phyloP scores from a whole-genome alignment of 129 eudicot species.

The Mikania micrantha region DNA sequence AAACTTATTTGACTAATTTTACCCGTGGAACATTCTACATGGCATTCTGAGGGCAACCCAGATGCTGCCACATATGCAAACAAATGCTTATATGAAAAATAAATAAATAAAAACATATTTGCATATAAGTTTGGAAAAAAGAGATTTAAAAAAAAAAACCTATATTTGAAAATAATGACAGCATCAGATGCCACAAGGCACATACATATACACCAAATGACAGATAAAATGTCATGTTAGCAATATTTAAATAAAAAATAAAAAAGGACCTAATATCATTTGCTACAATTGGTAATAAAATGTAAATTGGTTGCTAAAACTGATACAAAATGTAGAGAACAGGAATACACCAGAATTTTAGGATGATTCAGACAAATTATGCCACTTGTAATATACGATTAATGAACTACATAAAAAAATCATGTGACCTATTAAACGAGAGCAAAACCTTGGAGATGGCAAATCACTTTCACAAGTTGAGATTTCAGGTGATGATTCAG shows the following conservation, averaged over 20 bases:
- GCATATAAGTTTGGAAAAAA: not conserved
- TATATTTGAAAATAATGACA: not conserved
- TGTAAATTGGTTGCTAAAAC: not conserved
- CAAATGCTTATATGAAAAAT: not conserved
- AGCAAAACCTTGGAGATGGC: conserved; percentile 58
- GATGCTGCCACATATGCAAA: not conserved
- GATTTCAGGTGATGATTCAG: conserved; percentile 74
- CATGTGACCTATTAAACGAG: not conserved
- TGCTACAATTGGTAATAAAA: not conserved
- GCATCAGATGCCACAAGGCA: not conserved
- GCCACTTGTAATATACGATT: not conserved
- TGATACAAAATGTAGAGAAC: not conserved
- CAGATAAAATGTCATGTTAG: not conserved
- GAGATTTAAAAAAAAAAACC: not conserved
- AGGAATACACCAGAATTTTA: not conserved
- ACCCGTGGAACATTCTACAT: not conserved
- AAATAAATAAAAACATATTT: not conserved
- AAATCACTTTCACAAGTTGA: conserved; percentile 60
- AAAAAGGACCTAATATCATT: not conserved
- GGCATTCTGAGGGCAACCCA: not conserved
- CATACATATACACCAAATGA: not conserved
- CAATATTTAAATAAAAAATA: not conserved
- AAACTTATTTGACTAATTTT: not conserved
- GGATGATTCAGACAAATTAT: too few relatives aligned
- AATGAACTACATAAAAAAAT: not conserved